These are phyloP conservation scores for Flueggea neowawraea DNA, from an alignment of 441 rosid genomes.

Conservation along the genomic window DNA sequence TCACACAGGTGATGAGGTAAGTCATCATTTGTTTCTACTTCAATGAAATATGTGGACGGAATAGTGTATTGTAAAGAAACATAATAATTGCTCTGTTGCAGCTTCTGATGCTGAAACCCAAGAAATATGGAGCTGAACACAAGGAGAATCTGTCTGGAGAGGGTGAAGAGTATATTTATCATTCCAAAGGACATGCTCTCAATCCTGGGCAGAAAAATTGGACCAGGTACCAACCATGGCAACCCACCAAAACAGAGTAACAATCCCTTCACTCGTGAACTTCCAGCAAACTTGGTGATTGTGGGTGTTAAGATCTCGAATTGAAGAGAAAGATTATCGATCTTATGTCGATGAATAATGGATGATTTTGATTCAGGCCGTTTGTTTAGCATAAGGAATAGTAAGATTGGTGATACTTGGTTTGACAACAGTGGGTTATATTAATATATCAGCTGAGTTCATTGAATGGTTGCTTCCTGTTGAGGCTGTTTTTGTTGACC, in stretches of 20 bases:
- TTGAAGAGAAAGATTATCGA: too few relatives aligned
- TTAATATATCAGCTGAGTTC: too few relatives aligned
- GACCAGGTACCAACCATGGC: constrained; percentile 95
- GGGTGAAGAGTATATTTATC: constrained; percentile 80
- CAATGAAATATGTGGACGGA: too few relatives aligned
- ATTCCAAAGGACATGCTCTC: constrained; percentile 92
- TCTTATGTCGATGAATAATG: too few relatives aligned
- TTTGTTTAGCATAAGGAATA: too few relatives aligned
- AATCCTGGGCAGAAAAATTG: constrained; percentile 89
- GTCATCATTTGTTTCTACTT: constrained; percentile 2
- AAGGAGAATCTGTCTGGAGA: constrained; percentile 93
- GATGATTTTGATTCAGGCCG: too few relatives aligned
- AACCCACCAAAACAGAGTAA: constrained; percentile 60
- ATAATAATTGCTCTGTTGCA: constrained; percentile 24
- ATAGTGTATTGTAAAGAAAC: not conserved
- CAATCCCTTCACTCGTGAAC: not conserved
- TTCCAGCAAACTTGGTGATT: not conserved
- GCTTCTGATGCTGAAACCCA: constrained; percentile 93
- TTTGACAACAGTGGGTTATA: too few relatives aligned
- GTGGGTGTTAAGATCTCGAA: not conserved
- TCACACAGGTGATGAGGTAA: constrained; percentile 96
- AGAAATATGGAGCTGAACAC: constrained; percentile 87
- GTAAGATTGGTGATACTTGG: too few relatives aligned
- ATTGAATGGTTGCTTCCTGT: too few relatives aligned
- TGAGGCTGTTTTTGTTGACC: too few relatives aligned